Conservation (phyloP, 2,329 filamentous ascomycete genomes). For the Aurifilum marmelostoma region DNA sequence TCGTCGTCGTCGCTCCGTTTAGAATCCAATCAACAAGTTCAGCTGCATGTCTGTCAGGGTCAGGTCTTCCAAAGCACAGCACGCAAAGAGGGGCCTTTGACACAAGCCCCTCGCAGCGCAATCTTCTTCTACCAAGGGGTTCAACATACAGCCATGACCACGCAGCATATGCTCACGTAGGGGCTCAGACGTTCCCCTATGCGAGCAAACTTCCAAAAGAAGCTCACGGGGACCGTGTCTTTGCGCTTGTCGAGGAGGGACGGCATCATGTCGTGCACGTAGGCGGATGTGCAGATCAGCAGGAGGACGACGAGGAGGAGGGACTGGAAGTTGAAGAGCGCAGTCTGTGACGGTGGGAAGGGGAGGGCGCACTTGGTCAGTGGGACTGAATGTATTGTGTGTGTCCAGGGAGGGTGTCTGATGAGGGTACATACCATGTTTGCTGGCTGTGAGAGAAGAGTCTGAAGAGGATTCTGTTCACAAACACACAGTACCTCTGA, state of each 20-base stretch:
- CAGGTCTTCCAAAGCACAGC: slow-evolving; percentile 10
- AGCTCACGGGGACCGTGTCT: slow-evolving; percentile 68
- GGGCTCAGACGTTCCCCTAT: slow-evolving; percentile 92
- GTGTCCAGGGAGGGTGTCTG: neutral
- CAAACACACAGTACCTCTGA: neutral
- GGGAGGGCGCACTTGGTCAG: slow-evolving; percentile 24
- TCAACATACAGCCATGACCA: slow-evolving; percentile 82
- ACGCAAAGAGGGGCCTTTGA: neutral
- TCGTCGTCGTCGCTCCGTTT: slow-evolving; percentile 6
- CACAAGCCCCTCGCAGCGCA: neutral
- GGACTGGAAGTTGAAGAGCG: slow-evolving; percentile 98
- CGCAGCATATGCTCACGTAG: slow-evolving; percentile 91
- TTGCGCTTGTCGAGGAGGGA: slow-evolving; percentile 91
- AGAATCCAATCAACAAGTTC: slow-evolving; percentile 27
- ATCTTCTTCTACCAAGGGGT: no score
- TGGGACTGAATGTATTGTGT: neutral
- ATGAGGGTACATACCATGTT: slow-evolving; percentile 34
- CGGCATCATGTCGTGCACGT: slow-evolving; percentile 88
- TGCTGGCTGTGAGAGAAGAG: slow-evolving; percentile 4
- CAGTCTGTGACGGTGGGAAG: slow-evolving; percentile 74
- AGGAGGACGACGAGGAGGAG: slow-evolving; percentile 92
- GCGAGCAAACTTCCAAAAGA: slow-evolving; percentile 95
- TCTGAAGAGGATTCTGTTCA: neutral
- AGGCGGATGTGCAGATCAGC: slow-evolving; percentile 93
- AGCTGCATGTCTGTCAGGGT: slow-evolving; percentile 17